Base-by-base conservation (phyloP, 225 moss, liverwort and hornwort species). In the Asterella californica region DNA sequence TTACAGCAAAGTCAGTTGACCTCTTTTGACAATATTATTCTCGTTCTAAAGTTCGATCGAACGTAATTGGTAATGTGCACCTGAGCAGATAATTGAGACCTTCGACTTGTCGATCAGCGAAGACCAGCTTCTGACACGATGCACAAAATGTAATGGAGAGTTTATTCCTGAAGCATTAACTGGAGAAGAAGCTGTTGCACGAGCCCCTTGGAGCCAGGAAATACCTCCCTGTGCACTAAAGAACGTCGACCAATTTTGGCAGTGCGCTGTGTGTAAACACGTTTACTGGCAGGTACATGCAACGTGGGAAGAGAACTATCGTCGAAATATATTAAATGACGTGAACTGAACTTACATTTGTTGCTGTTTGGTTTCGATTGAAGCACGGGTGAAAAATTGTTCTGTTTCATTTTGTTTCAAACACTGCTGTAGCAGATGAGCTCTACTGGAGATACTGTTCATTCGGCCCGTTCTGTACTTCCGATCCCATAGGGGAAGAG, bases 61-160 rank as follows among this genome's bases (percentile, higher is more conserved):
- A 54, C 74, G 54, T 19, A 19, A 74, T 33, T 74, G 29, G 47
- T 59, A 1, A 57, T 59, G 55, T 57, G 22, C 22, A 21, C 19
- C 37, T 25, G 19, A 48, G 71, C 84, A 94, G 94, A 83, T 99
- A 68, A 85, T 99, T 81, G 87, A 88, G 82, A 85, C 80, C 30
- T 99, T 99, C 86, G 84, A 90, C 53, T 83, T 99, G 78, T 62
- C 75, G n/a, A 89, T 99, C 25, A 91, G 80, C 63, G 86, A 93
- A 84, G 90, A 93, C 30, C 87, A 99, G 62, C 90, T 99, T 74
- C 74, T 99, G 69, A 87, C 99, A 79, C 88, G 99, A 87, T 99
- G 99, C 85, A 92, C 92, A 66, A 99, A 99, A 85, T 99, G 99
- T 89, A 99, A 99, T 53, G 99, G 99, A 79, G 78, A 88, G 71